Evolutionary conservation across 2,329 filamentous ascomycete species (phyloP).

Genomic region (Atkinsonella texensis): DNA sequence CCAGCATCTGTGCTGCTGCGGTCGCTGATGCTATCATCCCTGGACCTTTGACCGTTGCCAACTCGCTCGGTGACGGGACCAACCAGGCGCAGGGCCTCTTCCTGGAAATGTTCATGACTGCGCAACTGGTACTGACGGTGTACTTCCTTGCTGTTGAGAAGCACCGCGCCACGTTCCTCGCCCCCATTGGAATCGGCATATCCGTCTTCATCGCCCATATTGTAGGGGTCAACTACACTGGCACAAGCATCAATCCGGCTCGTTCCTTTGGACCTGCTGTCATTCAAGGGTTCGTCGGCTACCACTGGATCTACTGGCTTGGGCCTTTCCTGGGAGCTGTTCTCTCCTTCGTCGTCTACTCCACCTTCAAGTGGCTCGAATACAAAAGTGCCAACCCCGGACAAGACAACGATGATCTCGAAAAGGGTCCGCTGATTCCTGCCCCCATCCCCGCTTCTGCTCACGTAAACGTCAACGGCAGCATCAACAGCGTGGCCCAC

Average conservation of each 20-base stretch:
- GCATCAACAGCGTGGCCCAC: background rate
- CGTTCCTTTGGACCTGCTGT: constrained; percentile 38
- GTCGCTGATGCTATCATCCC: constrained; percentile 47
- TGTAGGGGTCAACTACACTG: constrained; percentile 33
- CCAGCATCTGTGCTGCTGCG: constrained; percentile 45
- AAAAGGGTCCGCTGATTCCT: constrained; percentile 7
- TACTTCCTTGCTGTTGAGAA: constrained; percentile 64
- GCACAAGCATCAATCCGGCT: constrained; percentile 37
- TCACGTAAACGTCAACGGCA: background rate
- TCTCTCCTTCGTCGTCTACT: constrained; percentile 38
- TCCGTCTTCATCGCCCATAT: constrained; percentile 51
- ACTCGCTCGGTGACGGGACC: constrained; percentile 39
- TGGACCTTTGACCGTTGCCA: constrained; percentile 40
- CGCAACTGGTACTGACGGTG: constrained; percentile 50
- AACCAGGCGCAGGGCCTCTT: constrained; percentile 48
- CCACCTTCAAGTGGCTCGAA: constrained; percentile 36
- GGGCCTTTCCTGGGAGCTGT: constrained; percentile 38
- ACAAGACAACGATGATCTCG: constrained; percentile 29
- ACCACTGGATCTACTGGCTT: constrained; percentile 45
- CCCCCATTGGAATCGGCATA: constrained; percentile 60
- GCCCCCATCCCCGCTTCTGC: background rate
- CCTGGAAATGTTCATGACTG: constrained; percentile 54
- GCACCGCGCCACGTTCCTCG: constrained; percentile 59
- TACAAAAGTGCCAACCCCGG: constrained; percentile 39
- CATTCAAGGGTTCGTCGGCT: constrained; percentile 28